Evolutionary conservation across 192 early-diverging fungal species (phyloP).

Genomic region (Backusella morwellensis): DNA sequence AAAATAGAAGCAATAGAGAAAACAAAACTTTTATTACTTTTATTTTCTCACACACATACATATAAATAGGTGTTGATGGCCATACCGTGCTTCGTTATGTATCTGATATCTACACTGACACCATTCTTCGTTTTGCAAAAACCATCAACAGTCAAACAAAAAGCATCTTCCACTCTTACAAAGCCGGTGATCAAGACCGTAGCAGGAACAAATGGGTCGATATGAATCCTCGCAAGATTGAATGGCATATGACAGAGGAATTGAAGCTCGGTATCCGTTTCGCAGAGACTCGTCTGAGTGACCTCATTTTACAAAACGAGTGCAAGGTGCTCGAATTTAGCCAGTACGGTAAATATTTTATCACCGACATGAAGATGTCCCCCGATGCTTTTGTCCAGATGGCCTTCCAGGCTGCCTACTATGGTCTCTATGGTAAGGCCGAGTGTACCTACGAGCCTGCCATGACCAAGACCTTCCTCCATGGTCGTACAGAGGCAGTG

Average conservation of each 20-base stretch:
- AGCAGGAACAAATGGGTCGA: slow-evolving; percentile 14
- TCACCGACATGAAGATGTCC: slow-evolving; percentile 36
- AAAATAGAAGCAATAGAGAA: slow-evolving; percentile 12
- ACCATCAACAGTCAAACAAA: slow-evolving; percentile 42
- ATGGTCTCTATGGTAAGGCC: slow-evolving; percentile 66
- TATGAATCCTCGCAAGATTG: slow-evolving; percentile 40
- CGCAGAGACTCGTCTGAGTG: slow-evolving; percentile 41
- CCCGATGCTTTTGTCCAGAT: slow-evolving; percentile 50
- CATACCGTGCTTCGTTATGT: slow-evolving; percentile 48
- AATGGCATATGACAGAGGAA: slow-evolving; percentile 40
- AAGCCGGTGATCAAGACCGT: neutral
- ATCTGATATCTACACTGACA: slow-evolving; percentile 49
- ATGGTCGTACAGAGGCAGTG: slow-evolving; percentile 81
- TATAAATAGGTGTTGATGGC: slow-evolving; percentile 40
- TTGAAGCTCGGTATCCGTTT: slow-evolving; percentile 40
- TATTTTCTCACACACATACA: neutral
- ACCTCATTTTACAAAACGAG: slow-evolving; percentile 57
- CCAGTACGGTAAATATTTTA: slow-evolving; percentile 42
- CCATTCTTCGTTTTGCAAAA: slow-evolving; percentile 44
- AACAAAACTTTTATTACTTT: slow-evolving; percentile 1
- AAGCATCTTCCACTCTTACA: slow-evolving; percentile 35
- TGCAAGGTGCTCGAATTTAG: slow-evolving; percentile 60
- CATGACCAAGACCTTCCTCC: slow-evolving; percentile 65
- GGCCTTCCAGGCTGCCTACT: slow-evolving; percentile 78
- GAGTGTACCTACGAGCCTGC: slow-evolving; percentile 79